These are phyloP conservation scores for Penicillium sp. DNA, from an alignment of 2,329 filamentous ascomycete species.

Conservation along the genomic window DNA sequence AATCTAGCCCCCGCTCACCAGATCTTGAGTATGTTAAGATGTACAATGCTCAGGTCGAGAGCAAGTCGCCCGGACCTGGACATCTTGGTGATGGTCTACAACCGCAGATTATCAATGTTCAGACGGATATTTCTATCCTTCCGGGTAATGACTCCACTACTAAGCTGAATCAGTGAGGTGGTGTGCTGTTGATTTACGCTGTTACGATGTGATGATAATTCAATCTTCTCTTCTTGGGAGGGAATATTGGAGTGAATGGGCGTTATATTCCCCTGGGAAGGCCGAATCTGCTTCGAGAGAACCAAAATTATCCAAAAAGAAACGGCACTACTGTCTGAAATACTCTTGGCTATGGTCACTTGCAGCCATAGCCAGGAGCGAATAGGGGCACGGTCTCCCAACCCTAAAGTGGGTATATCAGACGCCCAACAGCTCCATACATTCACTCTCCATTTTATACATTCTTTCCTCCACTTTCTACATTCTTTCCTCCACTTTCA, in stretches of 20 bases:
- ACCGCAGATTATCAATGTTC: conserved; percentile 23
- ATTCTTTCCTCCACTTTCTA: neutral
- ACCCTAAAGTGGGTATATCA: neutral
- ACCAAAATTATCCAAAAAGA: neutral
- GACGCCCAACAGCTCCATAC: neutral
- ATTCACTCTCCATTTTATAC: neutral
- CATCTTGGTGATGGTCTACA: conserved; percentile 12
- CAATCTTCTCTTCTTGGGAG: neutral
- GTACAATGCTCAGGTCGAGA: conserved; percentile 16
- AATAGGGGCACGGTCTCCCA: neutral
- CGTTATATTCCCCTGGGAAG: too few species aligned
- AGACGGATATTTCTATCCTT: conserved; percentile 26
- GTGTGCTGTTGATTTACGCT: neutral
- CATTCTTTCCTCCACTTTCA: neutral
- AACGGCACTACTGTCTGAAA: neutral
- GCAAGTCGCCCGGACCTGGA: conserved; percentile 3
- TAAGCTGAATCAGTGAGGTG: neutral
- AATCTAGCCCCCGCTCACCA: conserved; percentile 20
- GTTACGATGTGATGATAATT: conserved; percentile 16
- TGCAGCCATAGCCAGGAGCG: neutral
- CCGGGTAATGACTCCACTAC: conserved; percentile 17
- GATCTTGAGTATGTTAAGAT: conserved; percentile 25
- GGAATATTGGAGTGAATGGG: neutral
- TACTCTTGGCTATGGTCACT: neutral
- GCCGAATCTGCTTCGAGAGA: too few species aligned